Evolutionary conservation across 1,139 yeast genomes (phyloP).

Genomic region (Lodderomyces elongisporus): DNA sequence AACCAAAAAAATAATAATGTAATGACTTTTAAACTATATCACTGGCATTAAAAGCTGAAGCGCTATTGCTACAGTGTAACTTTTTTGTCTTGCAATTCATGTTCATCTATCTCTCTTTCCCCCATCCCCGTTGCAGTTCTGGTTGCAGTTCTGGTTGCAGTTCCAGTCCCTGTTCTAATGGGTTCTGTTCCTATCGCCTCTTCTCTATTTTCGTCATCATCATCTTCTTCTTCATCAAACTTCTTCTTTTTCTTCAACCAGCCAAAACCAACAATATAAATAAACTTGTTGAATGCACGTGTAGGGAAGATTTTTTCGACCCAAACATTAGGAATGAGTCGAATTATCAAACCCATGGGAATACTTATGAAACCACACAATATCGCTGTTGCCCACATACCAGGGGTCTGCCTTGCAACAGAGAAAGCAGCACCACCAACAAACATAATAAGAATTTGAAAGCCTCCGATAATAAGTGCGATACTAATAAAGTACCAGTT

Average conservation of each 20-base stretch:
- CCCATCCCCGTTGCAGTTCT: too few relatives aligned
- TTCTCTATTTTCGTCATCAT: too few relatives aligned
- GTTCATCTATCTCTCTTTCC: too few relatives aligned
- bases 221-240: slow-evolving; percentile 7
- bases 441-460: slow-evolving; percentile 87
- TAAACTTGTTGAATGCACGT: slow-evolving; percentile 40
- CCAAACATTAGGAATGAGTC: slow-evolving; percentile 83
- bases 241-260: slow-evolving; percentile 34
- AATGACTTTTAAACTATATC: too few relatives aligned
- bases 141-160: too few relatives aligned
- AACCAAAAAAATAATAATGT: too few relatives aligned
- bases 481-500: slow-evolving; percentile 78
- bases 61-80: too few relatives aligned
- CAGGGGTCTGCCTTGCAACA: slow-evolving; percentile 69
- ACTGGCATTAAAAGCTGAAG: too few relatives aligned
- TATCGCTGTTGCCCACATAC: slow-evolving; percentile 87
- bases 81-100: too few relatives aligned
- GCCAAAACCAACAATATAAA: slow-evolving; percentile 46
- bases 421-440: slow-evolving; percentile 97
- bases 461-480: slow-evolving; percentile 68
- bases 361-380: slow-evolving; percentile 77
- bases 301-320: slow-evolving; percentile 67
- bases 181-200: too few relatives aligned
- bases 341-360: slow-evolving; percentile 71
- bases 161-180: too few relatives aligned